Evolutionary conservation across 2,329 filamentous ascomycete species (phyloP).

Genomic region (Fonsecaea nubica): DNA sequence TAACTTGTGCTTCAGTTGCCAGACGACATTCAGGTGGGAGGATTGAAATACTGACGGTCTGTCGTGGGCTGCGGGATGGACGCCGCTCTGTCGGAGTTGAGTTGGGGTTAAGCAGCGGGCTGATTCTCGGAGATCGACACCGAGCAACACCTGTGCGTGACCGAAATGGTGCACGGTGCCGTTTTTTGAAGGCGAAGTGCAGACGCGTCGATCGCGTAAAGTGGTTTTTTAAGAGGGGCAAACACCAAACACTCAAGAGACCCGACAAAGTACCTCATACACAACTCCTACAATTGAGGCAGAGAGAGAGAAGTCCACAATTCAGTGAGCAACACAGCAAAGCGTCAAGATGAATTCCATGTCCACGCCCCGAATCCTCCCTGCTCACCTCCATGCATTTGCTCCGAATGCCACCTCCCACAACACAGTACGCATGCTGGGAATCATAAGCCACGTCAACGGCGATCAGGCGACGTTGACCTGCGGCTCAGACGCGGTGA

Average conservation of each 20-base stretch:
- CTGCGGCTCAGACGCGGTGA: conserved; percentile 73
- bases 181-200: conserved; percentile 2
- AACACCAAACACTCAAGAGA: not conserved
- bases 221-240: not conserved
- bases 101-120: not conserved
- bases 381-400: conserved; percentile 78
- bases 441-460: conserved; percentile 80
- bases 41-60: conserved; percentile 26
- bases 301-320: not conserved
- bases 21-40: conserved; percentile 9
- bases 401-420: conserved; percentile 59
- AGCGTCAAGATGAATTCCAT: conserved; percentile 53
- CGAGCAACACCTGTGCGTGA: not conserved
- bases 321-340: not conserved
- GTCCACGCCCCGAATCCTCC: conserved; percentile 81
- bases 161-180: conserved; percentile 4
- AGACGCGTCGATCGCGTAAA: conserved; percentile 7
- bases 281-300: not conserved
- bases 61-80: conserved; percentile 14
- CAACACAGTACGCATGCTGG: conserved; percentile 82
- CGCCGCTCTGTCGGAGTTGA: conserved; percentile 1
- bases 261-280: no score
- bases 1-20: conserved; percentile 25
- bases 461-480: conserved; percentile 83
- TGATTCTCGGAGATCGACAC: conserved; percentile 1